Conservation (phyloP, 2,329 filamentous ascomycete genomes). For the Epicoccum sorghinum region DNA sequence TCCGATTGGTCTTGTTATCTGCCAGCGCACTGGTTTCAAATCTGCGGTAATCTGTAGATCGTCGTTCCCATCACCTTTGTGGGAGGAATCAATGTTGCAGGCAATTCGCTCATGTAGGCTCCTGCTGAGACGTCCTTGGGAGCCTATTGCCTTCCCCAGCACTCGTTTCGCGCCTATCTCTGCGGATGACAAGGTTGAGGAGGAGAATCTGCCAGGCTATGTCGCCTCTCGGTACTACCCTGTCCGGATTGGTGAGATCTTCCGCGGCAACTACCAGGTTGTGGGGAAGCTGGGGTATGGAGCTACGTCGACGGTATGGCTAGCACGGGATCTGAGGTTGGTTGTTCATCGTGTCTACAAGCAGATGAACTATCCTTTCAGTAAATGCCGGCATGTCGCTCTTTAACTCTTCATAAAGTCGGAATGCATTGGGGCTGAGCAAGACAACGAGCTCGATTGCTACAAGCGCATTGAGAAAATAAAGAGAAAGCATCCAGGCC, state of each 20-base stretch:
- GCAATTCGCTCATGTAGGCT: not conserved
- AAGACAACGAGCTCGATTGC: constrained; percentile 12
- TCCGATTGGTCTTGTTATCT: too few species aligned
- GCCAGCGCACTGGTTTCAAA: too few species aligned
- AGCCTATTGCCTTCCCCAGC: not conserved
- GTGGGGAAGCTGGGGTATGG: constrained; percentile 25
- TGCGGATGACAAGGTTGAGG: not conserved
- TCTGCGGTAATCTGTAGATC: too few species aligned
- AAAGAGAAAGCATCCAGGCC: constrained; percentile 36
- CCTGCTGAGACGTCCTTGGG: not conserved
- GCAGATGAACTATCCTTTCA: not conserved
- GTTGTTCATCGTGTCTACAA: not conserved
- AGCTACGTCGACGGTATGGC: constrained; percentile 21
- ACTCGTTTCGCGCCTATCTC: not conserved
- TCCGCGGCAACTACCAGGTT: constrained; percentile 20
- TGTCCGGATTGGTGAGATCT: constrained; percentile 20
- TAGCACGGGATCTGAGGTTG: constrained; percentile 18
- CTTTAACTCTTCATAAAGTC: constrained; percentile 13
- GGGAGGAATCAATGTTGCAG: too few species aligned
- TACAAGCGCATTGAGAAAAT: not conserved
- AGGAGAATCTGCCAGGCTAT: not conserved
- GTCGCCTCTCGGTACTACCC: constrained; percentile 6
- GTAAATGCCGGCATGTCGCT: constrained; percentile 10
- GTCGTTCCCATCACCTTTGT: too few species aligned
- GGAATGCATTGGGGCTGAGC: constrained; percentile 1